Conservation (phyloP, 2,329 filamentous ascomycete genomes). For the Aspergillus japonicus region DNA sequence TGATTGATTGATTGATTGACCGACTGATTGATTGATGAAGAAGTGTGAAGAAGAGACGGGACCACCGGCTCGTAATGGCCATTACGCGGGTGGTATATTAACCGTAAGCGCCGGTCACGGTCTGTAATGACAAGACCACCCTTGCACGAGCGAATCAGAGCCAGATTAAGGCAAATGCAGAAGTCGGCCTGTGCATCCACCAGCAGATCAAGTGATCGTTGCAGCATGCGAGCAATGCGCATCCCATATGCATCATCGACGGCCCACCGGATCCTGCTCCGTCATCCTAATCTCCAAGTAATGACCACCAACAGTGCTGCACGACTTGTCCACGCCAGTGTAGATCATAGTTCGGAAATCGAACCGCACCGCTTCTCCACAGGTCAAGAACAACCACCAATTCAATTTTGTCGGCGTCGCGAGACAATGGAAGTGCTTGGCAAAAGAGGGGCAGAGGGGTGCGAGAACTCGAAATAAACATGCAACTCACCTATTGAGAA, state of each 20-base stretch:
- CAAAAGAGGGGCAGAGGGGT: constrained; percentile 7
- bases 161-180: constrained; percentile 10
- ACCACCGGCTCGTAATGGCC: constrained; percentile 24
- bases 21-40: background rate
- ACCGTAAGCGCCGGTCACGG: constrained; percentile 28
- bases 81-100: constrained; percentile 31
- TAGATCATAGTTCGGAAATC: constrained; percentile 37
- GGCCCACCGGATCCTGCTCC: constrained; percentile 8
- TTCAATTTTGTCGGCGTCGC: constrained; percentile 7
- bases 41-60: constrained; percentile 11
- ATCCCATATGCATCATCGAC: constrained; percentile 27
- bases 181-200: constrained; percentile 31
- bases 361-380: constrained; percentile 30
- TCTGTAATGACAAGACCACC: constrained; percentile 19
- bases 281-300: constrained; percentile 21
- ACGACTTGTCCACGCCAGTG: constrained; percentile 25
- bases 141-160: constrained; percentile 17
- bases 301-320: constrained; percentile 16
- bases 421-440: background rate
- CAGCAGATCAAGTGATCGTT: constrained; percentile 60
- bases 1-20: constrained; percentile 1
- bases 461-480: constrained; percentile 15
- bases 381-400: constrained; percentile 22
- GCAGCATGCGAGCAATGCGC: constrained; percentile 54
- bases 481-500: constrained; percentile 82